Evolutionary conservation across 441 rosid species (phyloP).

Genomic region (Rhodomyrtus psidioides): DNA sequence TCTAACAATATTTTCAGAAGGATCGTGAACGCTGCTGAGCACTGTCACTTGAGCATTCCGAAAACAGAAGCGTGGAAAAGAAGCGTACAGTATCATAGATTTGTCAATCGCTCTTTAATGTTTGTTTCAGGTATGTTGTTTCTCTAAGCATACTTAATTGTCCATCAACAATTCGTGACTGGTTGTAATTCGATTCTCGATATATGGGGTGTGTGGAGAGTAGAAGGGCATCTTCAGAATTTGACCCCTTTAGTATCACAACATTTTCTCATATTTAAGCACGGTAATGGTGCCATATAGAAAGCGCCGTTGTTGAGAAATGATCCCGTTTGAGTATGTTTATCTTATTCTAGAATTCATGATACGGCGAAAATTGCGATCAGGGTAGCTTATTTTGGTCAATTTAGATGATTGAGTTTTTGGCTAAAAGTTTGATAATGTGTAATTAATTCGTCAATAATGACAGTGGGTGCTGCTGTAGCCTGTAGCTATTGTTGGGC

Average conservation of each 20-base stretch:
- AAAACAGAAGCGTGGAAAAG: conserved; percentile 97
- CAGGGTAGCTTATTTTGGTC: neutral
- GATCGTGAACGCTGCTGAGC: conserved; percentile 80
- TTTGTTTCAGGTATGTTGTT: conserved; percentile 65
- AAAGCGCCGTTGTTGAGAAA: neutral
- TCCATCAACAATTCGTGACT: neutral
- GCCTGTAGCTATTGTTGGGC: conserved; percentile 75
- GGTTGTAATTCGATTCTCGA: neutral
- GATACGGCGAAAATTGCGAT: neutral
- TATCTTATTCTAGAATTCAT: neutral
- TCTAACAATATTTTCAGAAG: conserved; percentile 70
- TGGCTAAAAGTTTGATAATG: neutral
- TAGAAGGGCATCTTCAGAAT: neutral
- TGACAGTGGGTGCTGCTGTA: conserved; percentile 95
- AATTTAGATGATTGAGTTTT: neutral
- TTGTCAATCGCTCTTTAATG: conserved; percentile 91
- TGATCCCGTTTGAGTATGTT: neutral
- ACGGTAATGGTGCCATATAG: neutral
- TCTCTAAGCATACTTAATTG: neutral
- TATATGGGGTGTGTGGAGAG: neutral
- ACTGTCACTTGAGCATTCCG: conserved; percentile 96
- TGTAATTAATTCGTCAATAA: neutral
- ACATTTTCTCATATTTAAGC: neutral
- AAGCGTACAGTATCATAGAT: conserved; percentile 81
- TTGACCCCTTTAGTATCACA: neutral